Base-by-base conservation (phyloP, 257 asterid species). In the Eustoma russellianum region DNA sequence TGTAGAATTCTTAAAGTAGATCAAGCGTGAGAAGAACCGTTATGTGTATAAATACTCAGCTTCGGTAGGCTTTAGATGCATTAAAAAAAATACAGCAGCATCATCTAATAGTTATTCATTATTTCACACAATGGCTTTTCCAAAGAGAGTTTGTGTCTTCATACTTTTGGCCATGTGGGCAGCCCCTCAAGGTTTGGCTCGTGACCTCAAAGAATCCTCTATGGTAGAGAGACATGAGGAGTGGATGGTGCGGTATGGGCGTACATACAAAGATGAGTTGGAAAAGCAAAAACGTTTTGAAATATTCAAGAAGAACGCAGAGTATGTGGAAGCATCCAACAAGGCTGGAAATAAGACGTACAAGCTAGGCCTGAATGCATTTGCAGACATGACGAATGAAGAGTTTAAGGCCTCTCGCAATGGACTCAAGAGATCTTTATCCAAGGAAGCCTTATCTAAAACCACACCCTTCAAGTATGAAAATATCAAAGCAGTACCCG, bases 301-400 rank as follows among this genome's bases (percentile, higher is more conserved):
- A 17, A 61, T 55, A 61, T 67, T 67, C 60, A 55, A 34, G 38
- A 28, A 50, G 12, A 67, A 67, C 13, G 60, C 14, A 5, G 64
- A 44, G 11, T 47, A 28, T 17, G 56, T 67, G 0, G 64, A 67
- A 44, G 62, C 33, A 9, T 67, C 57, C 11, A 67, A 61, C 19
- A 30, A 50, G 44, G 64, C 46, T 15, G 71, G 49, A 48, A 66
- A 53, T 47, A 18, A 55, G 17, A 38, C 60, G 12, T 61, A 61
- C 33, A 61, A 55, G 52, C 62, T 61, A 2, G 62, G 64, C 13
- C 17, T 61, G 51, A 69, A 69, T 35, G 56, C 53, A 17, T 69
- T 58, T 35, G 55, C 63, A n/a, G 66, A 69, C 15, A n/a, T 57
- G 6, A 48, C 59, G 38, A 69, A 63, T 43, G 59, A 69, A n/a